These are phyloP conservation scores for Raffaelea albimanens DNA, from an alignment of 2,329 filamentous ascomycete species.

Conservation along the genomic window DNA sequence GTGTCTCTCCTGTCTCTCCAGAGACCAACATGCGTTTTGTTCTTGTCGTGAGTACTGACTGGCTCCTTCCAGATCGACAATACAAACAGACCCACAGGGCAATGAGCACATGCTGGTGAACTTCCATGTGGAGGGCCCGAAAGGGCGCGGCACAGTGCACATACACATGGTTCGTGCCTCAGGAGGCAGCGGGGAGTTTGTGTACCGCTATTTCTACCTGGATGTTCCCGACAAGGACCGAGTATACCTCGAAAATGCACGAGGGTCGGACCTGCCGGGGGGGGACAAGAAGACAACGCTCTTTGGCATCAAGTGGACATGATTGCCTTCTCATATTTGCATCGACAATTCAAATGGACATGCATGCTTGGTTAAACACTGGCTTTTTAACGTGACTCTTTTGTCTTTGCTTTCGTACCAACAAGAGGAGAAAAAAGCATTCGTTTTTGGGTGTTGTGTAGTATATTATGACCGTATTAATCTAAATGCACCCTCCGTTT, in stretches of 20 bases:
- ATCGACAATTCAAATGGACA: no score
- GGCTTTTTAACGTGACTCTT: no score
- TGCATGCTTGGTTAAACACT: no score
- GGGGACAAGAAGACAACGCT: slow-evolving; percentile 36
- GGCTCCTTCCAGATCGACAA: slow-evolving; percentile 46
- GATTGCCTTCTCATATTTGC: background rate
- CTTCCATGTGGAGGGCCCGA: slow-evolving; percentile 76
- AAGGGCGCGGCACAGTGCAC: slow-evolving; percentile 62
- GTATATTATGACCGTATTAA: no score
- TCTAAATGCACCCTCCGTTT: no score
- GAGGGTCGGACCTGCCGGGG: slow-evolving; percentile 26
- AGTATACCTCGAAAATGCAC: slow-evolving; percentile 52
- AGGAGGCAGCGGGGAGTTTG: slow-evolving; percentile 51
- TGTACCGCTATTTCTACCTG: slow-evolving; percentile 72
- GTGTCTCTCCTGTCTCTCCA: background rate
- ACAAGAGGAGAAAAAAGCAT: no score
- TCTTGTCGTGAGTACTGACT: no score
- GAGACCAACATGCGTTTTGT: no score
- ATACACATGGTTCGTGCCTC: slow-evolving; percentile 67
- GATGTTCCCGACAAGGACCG: slow-evolving; percentile 65
- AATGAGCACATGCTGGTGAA: slow-evolving; percentile 76
- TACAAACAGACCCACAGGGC: slow-evolving; percentile 62
- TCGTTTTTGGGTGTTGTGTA: no score
- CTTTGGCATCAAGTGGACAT: slow-evolving; percentile 53
- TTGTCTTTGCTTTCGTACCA: no score